Percentiles rank a stretch among this genome's conserved stretches.
Conservation (phyloP, 306 rosid species). For the Pyrus betulifolia region DNA sequence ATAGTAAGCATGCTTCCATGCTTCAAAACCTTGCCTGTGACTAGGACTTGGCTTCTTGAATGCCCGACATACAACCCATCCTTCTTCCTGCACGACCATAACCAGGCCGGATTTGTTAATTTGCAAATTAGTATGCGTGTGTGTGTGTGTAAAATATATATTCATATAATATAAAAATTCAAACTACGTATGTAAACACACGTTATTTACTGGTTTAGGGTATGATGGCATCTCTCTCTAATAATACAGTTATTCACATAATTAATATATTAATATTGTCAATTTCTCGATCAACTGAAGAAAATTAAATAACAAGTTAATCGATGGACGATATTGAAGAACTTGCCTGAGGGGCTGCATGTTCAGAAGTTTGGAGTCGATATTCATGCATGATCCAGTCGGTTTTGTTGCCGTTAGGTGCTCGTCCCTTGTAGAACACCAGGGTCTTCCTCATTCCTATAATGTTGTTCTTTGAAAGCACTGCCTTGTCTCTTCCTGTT, state of each 20-base stretch:
- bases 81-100: slow-evolving; percentile 70
- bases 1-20: slow-evolving; percentile 45
- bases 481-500: slow-evolving; percentile 90
- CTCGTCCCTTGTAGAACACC: slow-evolving; percentile 87
- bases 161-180: not conserved
- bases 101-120: not conserved
- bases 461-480: slow-evolving; percentile 54
- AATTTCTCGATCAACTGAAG: no score
- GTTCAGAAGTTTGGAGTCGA: slow-evolving; percentile 76
- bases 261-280: no score
- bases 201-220: not conserved
- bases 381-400: slow-evolving; percentile 98
- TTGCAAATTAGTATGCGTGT: no score
- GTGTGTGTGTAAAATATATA: not conserved
- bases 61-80: slow-evolving; percentile 93
- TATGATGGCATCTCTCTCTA: not conserved
- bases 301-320: no score
- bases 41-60: slow-evolving; percentile 70
- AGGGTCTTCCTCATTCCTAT: slow-evolving; percentile 94
- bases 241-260: not conserved
- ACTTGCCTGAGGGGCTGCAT: slow-evolving; percentile 67
- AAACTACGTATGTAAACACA: not conserved
- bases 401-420: slow-evolving; percentile 75
- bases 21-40: slow-evolving; percentile 58
- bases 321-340: not conserved